phyloP scores from a whole-genome alignment of 305 asterid species.

The Solanum hybrid region DNA sequence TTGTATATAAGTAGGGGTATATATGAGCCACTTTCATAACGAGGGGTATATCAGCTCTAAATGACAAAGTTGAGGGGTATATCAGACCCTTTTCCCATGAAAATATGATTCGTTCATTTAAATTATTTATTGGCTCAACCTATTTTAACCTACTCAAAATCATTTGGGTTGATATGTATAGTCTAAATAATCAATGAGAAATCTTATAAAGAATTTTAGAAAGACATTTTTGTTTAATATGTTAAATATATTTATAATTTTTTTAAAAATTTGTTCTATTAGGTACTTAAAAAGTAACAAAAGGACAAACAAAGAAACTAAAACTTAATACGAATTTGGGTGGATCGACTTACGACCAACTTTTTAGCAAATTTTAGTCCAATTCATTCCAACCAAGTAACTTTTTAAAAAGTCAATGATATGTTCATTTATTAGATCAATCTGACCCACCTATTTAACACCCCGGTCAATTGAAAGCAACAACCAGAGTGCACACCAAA shows the following conservation, averaged over 20 bases:
- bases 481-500: not conserved
- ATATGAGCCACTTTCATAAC: too few relatives aligned
- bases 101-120: not conserved
- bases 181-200: not conserved
- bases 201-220: not conserved
- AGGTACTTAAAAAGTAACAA: not conserved
- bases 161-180: not conserved
- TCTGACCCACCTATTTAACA: not conserved
- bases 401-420: not conserved
- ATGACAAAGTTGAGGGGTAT: too few relatives aligned
- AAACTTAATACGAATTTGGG: not conserved
- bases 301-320: not conserved
- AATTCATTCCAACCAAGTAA: not conserved
- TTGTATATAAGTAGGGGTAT: too few relatives aligned
- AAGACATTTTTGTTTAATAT: not conserved
- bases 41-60: too few relatives aligned
- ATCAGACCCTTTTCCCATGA: too few relatives aligned
- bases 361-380: not conserved
- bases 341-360: not conserved
- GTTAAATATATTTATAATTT: not conserved
- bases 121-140: not conserved
- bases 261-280: not conserved
- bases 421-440: not conserved
- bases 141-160: not conserved
- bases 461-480: not conserved